Evolutionary conservation across 371 early-diverging fungal species (phyloP).

Genomic region (Thermomucor indicae-seudaticae): DNA sequence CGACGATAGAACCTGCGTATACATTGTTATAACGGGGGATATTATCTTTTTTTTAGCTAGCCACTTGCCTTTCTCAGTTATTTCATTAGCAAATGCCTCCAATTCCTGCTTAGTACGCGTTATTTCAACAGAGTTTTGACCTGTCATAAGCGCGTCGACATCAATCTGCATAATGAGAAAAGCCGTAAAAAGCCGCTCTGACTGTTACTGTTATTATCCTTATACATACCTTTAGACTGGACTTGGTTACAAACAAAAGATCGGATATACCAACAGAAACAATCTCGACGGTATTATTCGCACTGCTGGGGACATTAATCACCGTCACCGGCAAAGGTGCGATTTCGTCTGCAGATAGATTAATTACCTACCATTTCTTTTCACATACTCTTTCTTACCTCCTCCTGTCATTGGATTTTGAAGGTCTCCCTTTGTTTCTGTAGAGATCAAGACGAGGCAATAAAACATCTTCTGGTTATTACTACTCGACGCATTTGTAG

Average conservation of each 20-base stretch:
- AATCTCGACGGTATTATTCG: constrained; percentile 41
- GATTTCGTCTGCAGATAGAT: constrained; percentile 22
- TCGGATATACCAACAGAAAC: constrained; percentile 59
- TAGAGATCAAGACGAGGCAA: constrained; percentile 39
- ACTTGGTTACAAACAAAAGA: constrained; percentile 60
- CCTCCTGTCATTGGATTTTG: constrained; percentile 8
- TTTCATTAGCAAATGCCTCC: constrained; percentile 48
- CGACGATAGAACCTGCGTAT: constrained; percentile 31
- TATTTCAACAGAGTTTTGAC: constrained; percentile 44
- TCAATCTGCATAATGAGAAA: constrained; percentile 35
- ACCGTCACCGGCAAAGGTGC: constrained; percentile 63
- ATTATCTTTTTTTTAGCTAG: background rate
- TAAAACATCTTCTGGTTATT: constrained; percentile 46
- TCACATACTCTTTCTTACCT: background rate
- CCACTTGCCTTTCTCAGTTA: constrained; percentile 22
- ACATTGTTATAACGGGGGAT: background rate
- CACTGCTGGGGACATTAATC: constrained; percentile 45
- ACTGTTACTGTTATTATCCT: background rate
- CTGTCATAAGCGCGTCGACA: constrained; percentile 47
- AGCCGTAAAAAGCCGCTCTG: background rate
- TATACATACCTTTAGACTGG: constrained; percentile 31
- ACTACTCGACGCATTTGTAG: constrained; percentile 12
- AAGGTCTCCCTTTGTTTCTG: constrained; percentile 14
- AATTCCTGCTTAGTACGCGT: constrained; percentile 47
- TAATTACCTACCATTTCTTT: background rate